Conservation (phyloP, 2,329 filamentous ascomycete genomes). For the Diplodia seriata region DNA sequence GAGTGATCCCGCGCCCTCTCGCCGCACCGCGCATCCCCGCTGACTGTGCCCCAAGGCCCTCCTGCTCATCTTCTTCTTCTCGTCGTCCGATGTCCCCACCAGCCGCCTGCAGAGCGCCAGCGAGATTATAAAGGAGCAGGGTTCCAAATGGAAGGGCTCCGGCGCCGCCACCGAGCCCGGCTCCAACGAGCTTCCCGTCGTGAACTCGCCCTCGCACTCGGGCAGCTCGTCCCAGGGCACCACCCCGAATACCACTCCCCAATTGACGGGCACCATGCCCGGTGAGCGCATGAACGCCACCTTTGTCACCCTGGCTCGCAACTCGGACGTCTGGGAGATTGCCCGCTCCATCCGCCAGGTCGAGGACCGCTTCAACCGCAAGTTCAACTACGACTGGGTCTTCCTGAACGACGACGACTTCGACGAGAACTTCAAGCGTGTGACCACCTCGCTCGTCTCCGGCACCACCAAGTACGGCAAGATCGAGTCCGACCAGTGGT, state of each 20-base stretch:
- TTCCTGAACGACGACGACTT: conserved; percentile 98
- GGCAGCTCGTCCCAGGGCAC: conserved; percentile 35
- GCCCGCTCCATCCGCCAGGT: conserved; percentile 93
- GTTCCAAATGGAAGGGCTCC: conserved; percentile 33
- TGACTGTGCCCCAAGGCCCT: conserved; percentile 58
- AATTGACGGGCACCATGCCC: conserved; percentile 57
- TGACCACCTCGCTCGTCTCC: conserved; percentile 88
- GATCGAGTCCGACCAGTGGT: conserved; percentile 94
- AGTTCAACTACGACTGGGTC: conserved; percentile 98
- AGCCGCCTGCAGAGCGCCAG: conserved; percentile 42
- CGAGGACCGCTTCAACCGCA: conserved; percentile 96
- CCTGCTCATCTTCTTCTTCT: conserved; percentile 82
- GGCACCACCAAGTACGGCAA: conserved; percentile 89
- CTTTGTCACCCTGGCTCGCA: conserved; percentile 93
- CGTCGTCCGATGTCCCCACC: conserved; percentile 59
- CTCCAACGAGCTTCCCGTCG: conserved; percentile 14
- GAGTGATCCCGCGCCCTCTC: conserved; percentile 49
- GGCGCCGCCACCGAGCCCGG: conserved; percentile 25
- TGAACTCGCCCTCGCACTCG: conserved; percentile 10
- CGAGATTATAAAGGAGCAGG: conserved; percentile 44
- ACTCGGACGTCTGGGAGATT: conserved; percentile 95
- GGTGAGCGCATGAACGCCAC: conserved; percentile 92
- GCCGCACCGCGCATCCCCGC: neutral
- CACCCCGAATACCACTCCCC: conserved; percentile 43
- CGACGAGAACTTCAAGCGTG: conserved; percentile 89